Base-by-base conservation (phyloP, 805 yeast species). In the Ogataea pilisensis region DNA sequence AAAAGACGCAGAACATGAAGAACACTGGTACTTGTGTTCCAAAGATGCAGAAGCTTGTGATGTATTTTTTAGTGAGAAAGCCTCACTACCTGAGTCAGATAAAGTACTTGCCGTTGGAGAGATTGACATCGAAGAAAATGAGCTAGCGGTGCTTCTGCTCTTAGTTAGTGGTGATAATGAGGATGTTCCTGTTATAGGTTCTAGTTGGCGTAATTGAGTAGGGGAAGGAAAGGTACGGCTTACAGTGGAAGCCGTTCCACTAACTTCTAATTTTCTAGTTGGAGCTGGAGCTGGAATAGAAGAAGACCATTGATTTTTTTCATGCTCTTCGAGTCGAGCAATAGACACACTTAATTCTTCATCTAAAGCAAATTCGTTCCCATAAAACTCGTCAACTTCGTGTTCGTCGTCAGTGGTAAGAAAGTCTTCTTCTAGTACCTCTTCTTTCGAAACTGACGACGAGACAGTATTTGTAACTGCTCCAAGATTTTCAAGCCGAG, bases 1-100 rank as follows among this genome's bases (percentile, higher is more conserved):
- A 58, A 76, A 74, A 5, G 63, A 57, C 6, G 74, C 69, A 24
- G 65, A 64, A 57, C 81, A 76, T 45, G 69, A 68, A 3, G 71
- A 66, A 54, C 82, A 76, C 44, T 61, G 64, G 51, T 66, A 72
- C 12, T 46, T 30, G 18, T n/a, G n/a, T n/a, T n/a, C n/a, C n/a
- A 19, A 18, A 12, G 37, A 38, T 11, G 32, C 12, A n/a, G 31
- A 16, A n/a, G 24, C 8, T 30, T 12, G 9, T 19, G 21, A 7
- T 24, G 18, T 7, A 8, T 27, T 18, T 28, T 8, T 6, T 28
- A 13, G 31, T 8, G n/a, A 8, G 26, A 8, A 8, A 8, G 7
- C 26, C 11, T 22, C 26, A 11, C 18, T 29, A 14, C 14, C 13
- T 16, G 20, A 12, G 13, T 7, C 30, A 12, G 29, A 17, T 7